Evolutionary conservation across 768 basidiomycete species (phyloP).

Genomic region (Russula sp.): DNA sequence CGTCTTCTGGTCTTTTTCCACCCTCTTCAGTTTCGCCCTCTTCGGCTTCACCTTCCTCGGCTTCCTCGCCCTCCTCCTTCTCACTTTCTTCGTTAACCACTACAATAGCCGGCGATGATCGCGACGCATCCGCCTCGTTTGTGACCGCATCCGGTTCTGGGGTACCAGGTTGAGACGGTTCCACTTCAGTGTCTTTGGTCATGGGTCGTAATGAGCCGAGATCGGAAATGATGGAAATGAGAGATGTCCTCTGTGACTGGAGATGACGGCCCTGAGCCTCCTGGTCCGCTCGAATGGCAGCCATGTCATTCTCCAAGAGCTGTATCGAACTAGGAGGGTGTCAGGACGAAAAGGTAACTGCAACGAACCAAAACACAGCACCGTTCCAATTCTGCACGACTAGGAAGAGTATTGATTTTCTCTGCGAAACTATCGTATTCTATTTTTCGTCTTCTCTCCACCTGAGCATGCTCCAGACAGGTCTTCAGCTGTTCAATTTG

Average conservation of each 20-base stretch:
- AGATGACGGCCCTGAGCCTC: constrained; percentile 65
- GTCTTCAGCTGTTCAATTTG: constrained; percentile 78
- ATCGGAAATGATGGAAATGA: constrained; percentile 60
- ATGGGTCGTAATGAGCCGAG: constrained; percentile 56
- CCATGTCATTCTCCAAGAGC: constrained; percentile 71
- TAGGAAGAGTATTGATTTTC: constrained; percentile 73
- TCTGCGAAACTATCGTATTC: constrained; percentile 84
- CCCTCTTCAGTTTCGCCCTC: constrained; percentile 41
- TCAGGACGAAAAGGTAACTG: not conserved
- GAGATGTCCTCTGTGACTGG: constrained; percentile 58
- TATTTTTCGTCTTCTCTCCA: constrained; percentile 69
- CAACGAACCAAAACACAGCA: constrained; percentile 36
- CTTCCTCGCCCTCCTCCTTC: constrained; percentile 30
- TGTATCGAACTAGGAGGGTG: constrained; percentile 50
- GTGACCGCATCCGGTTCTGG: constrained; percentile 16
- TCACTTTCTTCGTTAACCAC: constrained; percentile 32
- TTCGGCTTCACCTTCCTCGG: constrained; percentile 35
- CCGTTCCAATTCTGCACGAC: constrained; percentile 70
- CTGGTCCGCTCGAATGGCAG: constrained; percentile 66
- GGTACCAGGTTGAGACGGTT: constrained; percentile 26
- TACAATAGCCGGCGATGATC: constrained; percentile 44
- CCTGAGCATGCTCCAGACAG: constrained; percentile 71
- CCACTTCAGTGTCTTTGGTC: constrained; percentile 54
- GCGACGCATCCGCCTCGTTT: constrained; percentile 34
- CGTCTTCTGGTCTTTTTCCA: constrained; percentile 35